Conservation (phyloP, 331 rosid genomes). For the Arachis monticola region DNA sequence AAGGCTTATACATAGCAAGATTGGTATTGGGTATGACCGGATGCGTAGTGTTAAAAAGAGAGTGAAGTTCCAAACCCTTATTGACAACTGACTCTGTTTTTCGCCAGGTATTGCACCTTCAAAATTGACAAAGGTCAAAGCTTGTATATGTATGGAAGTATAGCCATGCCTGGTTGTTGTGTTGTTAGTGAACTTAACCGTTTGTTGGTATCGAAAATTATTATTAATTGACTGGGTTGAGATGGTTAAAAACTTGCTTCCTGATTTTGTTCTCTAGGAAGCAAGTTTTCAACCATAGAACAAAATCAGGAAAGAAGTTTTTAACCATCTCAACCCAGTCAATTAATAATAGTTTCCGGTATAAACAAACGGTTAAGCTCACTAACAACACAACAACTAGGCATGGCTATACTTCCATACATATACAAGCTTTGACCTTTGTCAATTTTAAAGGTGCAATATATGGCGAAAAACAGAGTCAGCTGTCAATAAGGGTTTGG, state of each 20-base stretch:
- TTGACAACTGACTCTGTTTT: conserved; percentile 50
- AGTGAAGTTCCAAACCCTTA: conserved; percentile 71
- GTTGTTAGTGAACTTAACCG: not conserved
- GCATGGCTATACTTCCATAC: not conserved
- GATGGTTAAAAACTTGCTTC: not conserved
- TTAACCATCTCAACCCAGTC: conserved; percentile 2
- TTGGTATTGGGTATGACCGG: conserved; percentile 90
- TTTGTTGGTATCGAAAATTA: conserved; percentile 15
- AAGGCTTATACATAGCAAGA: conserved; percentile 86
- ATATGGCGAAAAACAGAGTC: conserved; percentile 32
- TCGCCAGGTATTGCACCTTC: conserved; percentile 28
- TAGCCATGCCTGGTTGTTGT: not conserved
- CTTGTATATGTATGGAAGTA: not conserved
- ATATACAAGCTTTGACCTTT: not conserved
- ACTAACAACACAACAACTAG: no score
- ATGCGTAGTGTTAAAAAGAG: conserved; percentile 72
- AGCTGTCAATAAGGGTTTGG: conserved; percentile 60
- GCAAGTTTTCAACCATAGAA: no score
- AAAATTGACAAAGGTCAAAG: conserved; percentile 19
- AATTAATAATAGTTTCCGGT: conserved; percentile 7
- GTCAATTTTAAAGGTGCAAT: conserved; percentile 35
- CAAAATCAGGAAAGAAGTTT: no score
- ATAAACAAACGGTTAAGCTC: conserved; percentile 4
- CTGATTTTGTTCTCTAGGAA: no score
- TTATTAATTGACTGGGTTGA: conserved; percentile 15